Conservation (phyloP, 2,329 filamentous ascomycete species). For the Paraphoma chrysanthemicola region DNA sequence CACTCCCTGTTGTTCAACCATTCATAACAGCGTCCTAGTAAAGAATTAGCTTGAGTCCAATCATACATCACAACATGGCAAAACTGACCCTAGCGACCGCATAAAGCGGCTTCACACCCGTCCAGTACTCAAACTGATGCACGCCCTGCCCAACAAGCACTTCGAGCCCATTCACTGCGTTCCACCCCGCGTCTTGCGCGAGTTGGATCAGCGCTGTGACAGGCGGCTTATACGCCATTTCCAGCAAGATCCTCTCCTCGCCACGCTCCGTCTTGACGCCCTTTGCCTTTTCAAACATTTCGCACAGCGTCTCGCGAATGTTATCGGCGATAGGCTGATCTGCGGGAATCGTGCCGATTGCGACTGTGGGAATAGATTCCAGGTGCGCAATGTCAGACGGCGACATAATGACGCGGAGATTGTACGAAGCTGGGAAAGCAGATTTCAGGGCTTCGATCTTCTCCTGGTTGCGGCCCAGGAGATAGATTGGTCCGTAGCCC, state of each 20-base stretch:
- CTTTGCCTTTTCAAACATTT: constrained; percentile 55
- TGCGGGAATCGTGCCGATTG: constrained; percentile 90
- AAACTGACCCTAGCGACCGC: constrained; percentile 67
- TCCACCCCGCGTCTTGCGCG: constrained; percentile 80
- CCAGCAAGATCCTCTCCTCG: constrained; percentile 68
- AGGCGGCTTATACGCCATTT: constrained; percentile 95
- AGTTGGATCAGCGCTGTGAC: constrained; percentile 86
- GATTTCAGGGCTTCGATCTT: constrained; percentile 73
- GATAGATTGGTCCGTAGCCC: constrained; percentile 83
- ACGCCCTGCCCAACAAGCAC: constrained; percentile 85
- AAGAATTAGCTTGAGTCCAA: constrained; percentile 5
- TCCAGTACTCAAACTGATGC: constrained; percentile 90
- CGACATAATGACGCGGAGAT: constrained; percentile 64
- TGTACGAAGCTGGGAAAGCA: constrained; percentile 77
- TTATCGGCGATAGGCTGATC: constrained; percentile 79
- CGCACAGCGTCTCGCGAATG: constrained; percentile 70
- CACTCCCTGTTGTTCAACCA: neutral
- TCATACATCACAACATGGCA: neutral
- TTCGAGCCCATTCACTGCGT: constrained; percentile 84
- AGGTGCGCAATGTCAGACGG: constrained; percentile 55
- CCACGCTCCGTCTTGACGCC: constrained; percentile 18
- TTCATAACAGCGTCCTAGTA: constrained; percentile 25
- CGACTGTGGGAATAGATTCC: constrained; percentile 67
- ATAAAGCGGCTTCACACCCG: constrained; percentile 78
- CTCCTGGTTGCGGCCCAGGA: constrained; percentile 76